phyloP scores from a whole-genome alignment of 768 basidiomycete genomes.

The Pulveroboletus sp. region DNA sequence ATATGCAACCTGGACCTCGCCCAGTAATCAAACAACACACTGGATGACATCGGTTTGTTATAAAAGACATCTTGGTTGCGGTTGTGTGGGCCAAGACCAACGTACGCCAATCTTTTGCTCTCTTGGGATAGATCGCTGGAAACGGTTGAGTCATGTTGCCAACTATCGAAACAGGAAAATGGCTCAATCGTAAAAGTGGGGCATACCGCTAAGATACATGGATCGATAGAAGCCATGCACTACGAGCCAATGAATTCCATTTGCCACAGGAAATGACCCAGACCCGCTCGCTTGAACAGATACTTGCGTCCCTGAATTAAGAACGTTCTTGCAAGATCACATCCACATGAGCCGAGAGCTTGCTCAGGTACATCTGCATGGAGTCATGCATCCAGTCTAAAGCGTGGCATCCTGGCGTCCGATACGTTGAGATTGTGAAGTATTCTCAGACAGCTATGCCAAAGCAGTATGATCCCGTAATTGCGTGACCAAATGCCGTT shows the following conservation, averaged over 20 bases:
- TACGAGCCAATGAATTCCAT: constrained; percentile 23
- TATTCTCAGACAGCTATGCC: constrained; percentile 68
- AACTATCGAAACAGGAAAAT: neutral
- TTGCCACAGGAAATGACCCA: neutral
- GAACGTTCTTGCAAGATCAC: constrained; percentile 61
- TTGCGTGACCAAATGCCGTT: constrained; percentile 73
- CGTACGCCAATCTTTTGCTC: constrained; percentile 67
- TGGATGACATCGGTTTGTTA: constrained; percentile 59
- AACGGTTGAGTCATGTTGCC: neutral
- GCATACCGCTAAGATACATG: constrained; percentile 64
- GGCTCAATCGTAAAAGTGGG: constrained; percentile 47
- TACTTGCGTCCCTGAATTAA: constrained; percentile 69
- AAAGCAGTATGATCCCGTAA: constrained; percentile 63
- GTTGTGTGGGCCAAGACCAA: constrained; percentile 13
- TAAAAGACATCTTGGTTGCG: constrained; percentile 7
- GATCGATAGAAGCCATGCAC: constrained; percentile 55
- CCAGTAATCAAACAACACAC: constrained; percentile 53
- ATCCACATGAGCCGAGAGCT: constrained; percentile 59
- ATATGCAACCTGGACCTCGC: constrained; percentile 46
- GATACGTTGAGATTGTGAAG: constrained; percentile 38
- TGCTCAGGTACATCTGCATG: constrained; percentile 65
- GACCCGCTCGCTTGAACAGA: constrained; percentile 62
- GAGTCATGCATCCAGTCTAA: constrained; percentile 60
- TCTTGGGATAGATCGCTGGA: constrained; percentile 44
- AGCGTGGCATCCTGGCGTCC: constrained; percentile 53